Base-by-base conservation (phyloP, 1,284 basidiomycete genomes). In the Sutorius eximius region DNA sequence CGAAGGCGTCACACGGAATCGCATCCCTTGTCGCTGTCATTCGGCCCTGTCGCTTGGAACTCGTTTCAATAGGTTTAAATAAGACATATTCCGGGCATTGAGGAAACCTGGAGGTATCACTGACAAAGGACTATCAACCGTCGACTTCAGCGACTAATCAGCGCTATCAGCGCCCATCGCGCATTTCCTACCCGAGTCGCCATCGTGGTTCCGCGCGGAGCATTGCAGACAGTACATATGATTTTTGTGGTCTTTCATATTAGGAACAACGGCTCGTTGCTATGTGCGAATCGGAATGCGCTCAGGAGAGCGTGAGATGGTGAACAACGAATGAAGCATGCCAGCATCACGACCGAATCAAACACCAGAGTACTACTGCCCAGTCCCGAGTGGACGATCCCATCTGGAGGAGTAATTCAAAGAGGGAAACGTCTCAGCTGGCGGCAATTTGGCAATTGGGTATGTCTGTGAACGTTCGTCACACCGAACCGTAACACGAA, bases 361-460 rank as follows among this genome's bases (percentile, higher is more conserved):
- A 46, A 42, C 41, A 32, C 34, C 7, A 36, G 30, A 37, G 46
- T 46, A 45, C 37, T 22, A 45, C 41, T 22, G 12, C 49, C 24
- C 12, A 60, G 20, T 61, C 43, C 45, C 22, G 49, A 44, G 16
- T 43, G 10, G 34, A 45, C 22, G 22, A 32, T 47, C 49, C 48
- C 49, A 51, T 42, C 55, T 24, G 46, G 29, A 22, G 18, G 34
- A 58, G 45, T 36, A 34, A 45, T 16, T 36, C 62, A 27, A 27
- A 30, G n/a, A 36, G 18, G 45, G 38, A 56, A 34, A 16, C 22
- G 16, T 53, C 48, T 53, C 54, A 59, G 24, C 51, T 27, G 18
- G 44, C 38, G 33, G 30, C 44, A 49, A 50, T 56, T 56, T 62
- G 59, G 53, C 32, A 62, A 62, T 64, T 51, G 20, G 42, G 22